Conservation (phyloP, 148 eudicot genomes). For the Spergularia marina region DNA sequence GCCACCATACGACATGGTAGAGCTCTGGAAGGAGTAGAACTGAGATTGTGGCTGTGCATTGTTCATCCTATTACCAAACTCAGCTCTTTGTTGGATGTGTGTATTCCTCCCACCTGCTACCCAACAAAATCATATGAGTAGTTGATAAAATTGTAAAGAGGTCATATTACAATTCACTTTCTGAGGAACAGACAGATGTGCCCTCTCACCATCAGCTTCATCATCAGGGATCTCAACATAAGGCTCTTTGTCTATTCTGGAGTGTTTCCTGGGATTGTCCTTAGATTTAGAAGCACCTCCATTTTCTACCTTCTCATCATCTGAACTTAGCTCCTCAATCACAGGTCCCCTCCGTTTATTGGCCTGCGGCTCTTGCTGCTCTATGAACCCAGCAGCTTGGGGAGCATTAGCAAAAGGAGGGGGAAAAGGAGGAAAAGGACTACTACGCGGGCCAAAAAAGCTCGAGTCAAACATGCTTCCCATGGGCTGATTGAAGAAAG, state of each 20-base stretch:
- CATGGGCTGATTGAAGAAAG: constrained; percentile 57
- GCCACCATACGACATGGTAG: constrained; percentile 82
- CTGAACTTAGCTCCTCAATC: constrained; percentile 84
- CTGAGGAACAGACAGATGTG: background rate
- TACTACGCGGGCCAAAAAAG: constrained; percentile 40
- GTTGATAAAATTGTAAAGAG: background rate
- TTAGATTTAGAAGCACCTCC: constrained; percentile 34
- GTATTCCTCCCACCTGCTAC: constrained; percentile 51
- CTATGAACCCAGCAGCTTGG: constrained; percentile 51
- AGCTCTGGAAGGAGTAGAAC: constrained; percentile 75
- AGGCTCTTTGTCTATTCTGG: constrained; percentile 50
- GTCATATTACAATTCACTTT: background rate
- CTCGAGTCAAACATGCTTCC: constrained; percentile 58
- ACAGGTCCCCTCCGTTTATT: constrained; percentile 68
- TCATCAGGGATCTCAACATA: constrained; percentile 74
- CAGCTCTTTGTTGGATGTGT: constrained; percentile 43
- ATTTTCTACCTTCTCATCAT: constrained; percentile 57
- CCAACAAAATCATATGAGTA: constrained; percentile 15
- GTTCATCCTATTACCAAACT: constrained; percentile 33
- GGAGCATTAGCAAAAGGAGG: constrained; percentile 38
- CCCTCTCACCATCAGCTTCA: constrained; percentile 50
- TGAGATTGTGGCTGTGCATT: constrained; percentile 43
- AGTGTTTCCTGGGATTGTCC: constrained; percentile 66
- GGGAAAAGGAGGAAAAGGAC: constrained; percentile 33
- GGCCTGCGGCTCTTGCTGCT: constrained; percentile 45